These are phyloP conservation scores for Candida vartiovaarae DNA, from an alignment of 805 yeast genomes.

Conservation along the genomic window DNA sequence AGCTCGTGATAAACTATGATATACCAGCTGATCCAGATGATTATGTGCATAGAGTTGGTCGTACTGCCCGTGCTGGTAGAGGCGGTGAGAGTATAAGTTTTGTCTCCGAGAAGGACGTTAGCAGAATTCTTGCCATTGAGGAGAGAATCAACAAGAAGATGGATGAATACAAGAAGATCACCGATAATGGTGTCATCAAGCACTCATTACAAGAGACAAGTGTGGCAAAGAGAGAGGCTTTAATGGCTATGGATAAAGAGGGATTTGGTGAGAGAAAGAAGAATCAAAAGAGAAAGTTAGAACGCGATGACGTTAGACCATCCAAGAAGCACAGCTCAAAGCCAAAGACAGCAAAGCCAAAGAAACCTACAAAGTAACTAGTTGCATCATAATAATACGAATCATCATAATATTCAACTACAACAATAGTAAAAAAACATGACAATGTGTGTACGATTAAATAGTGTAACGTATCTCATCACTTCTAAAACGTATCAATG, in stretches of 20 bases:
- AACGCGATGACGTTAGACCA: not conserved
- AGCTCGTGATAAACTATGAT: conserved; percentile 83
- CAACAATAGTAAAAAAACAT: not conserved
- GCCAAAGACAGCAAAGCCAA: not conserved
- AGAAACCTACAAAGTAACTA: no score
- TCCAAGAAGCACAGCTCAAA: not conserved
- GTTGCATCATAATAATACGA: no score
- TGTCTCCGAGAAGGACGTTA: conserved; percentile 80
- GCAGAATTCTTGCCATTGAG: conserved; percentile 78
- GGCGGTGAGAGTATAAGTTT: conserved; percentile 77
- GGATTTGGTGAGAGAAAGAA: conserved; percentile 71
- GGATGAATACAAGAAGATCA: conserved; percentile 63
- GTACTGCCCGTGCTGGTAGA: conserved; percentile 98
- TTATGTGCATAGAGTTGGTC: conserved; percentile 94
- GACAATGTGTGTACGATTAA: not conserved
- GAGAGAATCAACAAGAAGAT: conserved; percentile 74
- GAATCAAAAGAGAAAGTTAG: conserved; percentile 35
- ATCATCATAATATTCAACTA: conserved; percentile 2
- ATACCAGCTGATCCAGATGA: conserved; percentile 96
- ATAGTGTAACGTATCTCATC: not conserved
- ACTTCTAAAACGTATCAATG: conserved; percentile 26
- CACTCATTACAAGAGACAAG: conserved; percentile 63
- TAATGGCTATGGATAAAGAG: conserved; percentile 90
- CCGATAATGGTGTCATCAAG: conserved; percentile 72
- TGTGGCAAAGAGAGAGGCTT: conserved; percentile 81